A percentile compares a stretch with the other conserved stretches of the same genome.
These are phyloP conservation scores for Gastrodia elata DNA, from an alignment of 106 monocot species.

Conservation along the genomic window DNA sequence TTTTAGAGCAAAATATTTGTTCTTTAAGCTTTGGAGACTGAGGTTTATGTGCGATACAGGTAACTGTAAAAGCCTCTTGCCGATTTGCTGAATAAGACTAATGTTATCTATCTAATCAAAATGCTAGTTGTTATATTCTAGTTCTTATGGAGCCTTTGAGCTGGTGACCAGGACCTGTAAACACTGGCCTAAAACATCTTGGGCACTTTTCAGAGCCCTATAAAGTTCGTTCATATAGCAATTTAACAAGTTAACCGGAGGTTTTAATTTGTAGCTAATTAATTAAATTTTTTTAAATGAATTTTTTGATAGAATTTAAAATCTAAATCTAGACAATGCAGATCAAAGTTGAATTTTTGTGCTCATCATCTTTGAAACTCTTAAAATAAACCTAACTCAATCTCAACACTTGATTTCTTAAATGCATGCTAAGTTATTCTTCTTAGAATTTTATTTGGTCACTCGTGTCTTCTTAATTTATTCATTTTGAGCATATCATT, in stretches of 20 bases:
- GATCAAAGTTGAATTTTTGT: background rate
- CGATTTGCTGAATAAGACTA: no score
- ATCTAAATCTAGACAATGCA: background rate
- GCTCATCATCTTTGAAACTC: background rate
- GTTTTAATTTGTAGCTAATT: background rate
- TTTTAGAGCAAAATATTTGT: no score
- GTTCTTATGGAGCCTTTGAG: no score
- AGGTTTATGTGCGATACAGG: no score
- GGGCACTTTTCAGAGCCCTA: background rate
- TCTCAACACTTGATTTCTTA: background rate
- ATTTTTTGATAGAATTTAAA: background rate
- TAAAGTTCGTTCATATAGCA: background rate
- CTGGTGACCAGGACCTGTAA: background rate
- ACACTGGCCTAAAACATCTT: no score
- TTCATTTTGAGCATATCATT: background rate
- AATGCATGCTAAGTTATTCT: background rate
- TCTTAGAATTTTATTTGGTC: background rate
- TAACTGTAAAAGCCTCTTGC: no score
- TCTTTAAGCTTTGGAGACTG: no score
- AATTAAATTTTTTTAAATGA: background rate
- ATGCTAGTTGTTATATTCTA: no score
- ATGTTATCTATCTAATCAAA: no score
- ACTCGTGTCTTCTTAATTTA: background rate
- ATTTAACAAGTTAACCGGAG: background rate
- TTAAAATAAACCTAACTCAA: background rate